Evolutionary conservation across 352 stramenopile genomes (phyloP), one percentile per base, ranked within the genome.

Genomic region (Globisporangium barbulae): DNA sequence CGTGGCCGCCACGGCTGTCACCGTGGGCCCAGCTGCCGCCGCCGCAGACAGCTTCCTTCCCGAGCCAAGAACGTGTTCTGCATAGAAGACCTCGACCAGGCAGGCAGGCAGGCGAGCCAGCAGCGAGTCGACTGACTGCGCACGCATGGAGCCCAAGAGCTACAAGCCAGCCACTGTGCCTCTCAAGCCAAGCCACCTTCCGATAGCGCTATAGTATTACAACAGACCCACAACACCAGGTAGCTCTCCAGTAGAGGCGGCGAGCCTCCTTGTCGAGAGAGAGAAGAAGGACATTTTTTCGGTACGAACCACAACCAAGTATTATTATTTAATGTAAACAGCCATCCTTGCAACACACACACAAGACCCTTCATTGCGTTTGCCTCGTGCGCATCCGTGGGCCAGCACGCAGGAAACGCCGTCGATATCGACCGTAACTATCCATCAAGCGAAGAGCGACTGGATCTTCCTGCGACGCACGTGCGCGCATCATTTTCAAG

Each of bases 61-160:
- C 0, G 45, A 70, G 33, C 57, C 64, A 30, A 69, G 31, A 41
- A 66, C 72, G 0, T 83, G 72, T 58, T 77, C 74, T 12, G 74
- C 74, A 59, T 85, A 78, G 50, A 31, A 21, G 22, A 22, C n/a
- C n/a, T n/a, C n/a, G n/a, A n/a, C n/a, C n/a, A n/a, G 12, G n/a
- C 45, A 50, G 25, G 12, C 7, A 12, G 35, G 17, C 41, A 47
- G 19, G 47, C 25, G 22, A 54, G 48, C 22, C 48, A 22, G 17
- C 35, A 6, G 13, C 35, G 35, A 41, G 35, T 10, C 7, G 35
- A 41, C 7, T 41, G n/a, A n/a, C n/a, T 41, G 35, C 35, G 35
- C 35, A 10, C 31, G 31, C 31, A 37, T n/a, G n/a, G n/a, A n/a
- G n/a, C n/a, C n/a, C 31, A 37, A 37, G 31, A 37, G 31, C 31